Percentiles rank a stretch among this genome's conserved stretches.
These are phyloP conservation scores for Blyttiomyces sp. DNA, from an alignment of 371 early-diverging fungal species.

Conservation along the genomic window DNA sequence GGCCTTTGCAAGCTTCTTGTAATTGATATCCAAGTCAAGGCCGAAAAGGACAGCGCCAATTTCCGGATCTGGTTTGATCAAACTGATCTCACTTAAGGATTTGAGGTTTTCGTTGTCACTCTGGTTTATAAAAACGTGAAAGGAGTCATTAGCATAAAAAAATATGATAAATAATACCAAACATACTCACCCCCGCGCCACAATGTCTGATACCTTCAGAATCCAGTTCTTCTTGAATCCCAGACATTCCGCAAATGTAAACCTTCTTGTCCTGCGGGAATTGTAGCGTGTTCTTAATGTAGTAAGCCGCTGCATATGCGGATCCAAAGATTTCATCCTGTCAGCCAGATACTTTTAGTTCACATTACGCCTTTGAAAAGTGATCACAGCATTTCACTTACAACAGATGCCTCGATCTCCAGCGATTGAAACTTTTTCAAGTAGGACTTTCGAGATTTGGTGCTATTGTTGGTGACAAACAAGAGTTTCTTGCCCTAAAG, in stretches of 20 bases:
- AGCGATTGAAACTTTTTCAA: constrained; percentile 75
- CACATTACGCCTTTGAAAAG: neutral
- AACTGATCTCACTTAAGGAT: constrained; percentile 46
- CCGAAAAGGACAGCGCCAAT: constrained; percentile 86
- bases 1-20: constrained; percentile 86
- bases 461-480: constrained; percentile 96
- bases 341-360: neutral
- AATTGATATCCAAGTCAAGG: constrained; percentile 84
- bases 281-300: constrained; percentile 73
- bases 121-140: too few species aligned
- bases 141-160: too few species aligned
- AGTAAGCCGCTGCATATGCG: constrained; percentile 92
- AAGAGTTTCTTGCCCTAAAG: constrained; percentile 72
- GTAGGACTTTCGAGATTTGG: constrained; percentile 79
- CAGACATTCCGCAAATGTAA: constrained; percentile 86
- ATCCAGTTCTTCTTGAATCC: constrained; percentile 82
- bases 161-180: neutral
- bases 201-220: constrained; percentile 64
- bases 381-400: constrained; percentile 35
- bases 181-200: constrained; percentile 53
- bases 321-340: constrained; percentile 92
- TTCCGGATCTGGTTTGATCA: constrained; percentile 51
- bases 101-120: constrained; percentile 51
- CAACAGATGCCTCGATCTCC: constrained; percentile 68
- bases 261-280: constrained; percentile 84